Evolutionary conservation across 192 early-diverging fungal species (phyloP), one percentile per base, ranked within the genome.

Genomic region (Coemansia sp.): DNA sequence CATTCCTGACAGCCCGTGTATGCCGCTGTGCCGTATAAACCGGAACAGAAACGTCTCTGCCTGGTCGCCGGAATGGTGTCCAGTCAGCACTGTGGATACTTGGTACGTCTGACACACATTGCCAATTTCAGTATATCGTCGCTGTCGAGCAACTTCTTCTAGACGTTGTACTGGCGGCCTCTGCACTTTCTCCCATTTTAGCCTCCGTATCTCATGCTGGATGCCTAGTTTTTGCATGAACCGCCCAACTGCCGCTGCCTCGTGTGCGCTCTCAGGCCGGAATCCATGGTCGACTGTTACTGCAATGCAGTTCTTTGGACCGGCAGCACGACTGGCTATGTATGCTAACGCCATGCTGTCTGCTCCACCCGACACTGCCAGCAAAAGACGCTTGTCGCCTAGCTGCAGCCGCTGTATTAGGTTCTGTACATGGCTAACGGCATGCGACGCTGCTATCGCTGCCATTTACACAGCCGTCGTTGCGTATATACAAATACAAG

Each of bases 341-440:
- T 67, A 82, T 24, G 80, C 75, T 25, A 82, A 61, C 49, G 80
- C 80, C 75, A 82, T 77, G 54, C 80, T 82, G 57, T 82, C 80
- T 5, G 75, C 80, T 2, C 80, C 80, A 32, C 80, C 80, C 2
- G 80, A 82, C 35, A 82, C 66, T 0, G 80, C 80, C n/a, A 82
- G 47, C 69, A 82, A 47, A n/a, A 79, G 56, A 5, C 57, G 63
- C 55, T 66, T 69, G 35, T 73, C 64, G 1, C 52, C 22, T 19
- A 79, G 47, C 2, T 57, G 25, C 25, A 73, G 66, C 61, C 55
- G 59, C 10, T 63, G 22, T 21, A 79, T 60, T 15, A 66, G 11
- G n/a, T 53, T 15, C 12, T 49, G 70, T 22, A 73, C 64, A 47
- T 69, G 70, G 35, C 12, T 19, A 19, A 73, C 49, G 21, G 52